Evolutionary conservation across 2,329 filamentous ascomycete genomes (phyloP).

Genomic region (Ophiocordyceps camponoti-rufipedis): DNA sequence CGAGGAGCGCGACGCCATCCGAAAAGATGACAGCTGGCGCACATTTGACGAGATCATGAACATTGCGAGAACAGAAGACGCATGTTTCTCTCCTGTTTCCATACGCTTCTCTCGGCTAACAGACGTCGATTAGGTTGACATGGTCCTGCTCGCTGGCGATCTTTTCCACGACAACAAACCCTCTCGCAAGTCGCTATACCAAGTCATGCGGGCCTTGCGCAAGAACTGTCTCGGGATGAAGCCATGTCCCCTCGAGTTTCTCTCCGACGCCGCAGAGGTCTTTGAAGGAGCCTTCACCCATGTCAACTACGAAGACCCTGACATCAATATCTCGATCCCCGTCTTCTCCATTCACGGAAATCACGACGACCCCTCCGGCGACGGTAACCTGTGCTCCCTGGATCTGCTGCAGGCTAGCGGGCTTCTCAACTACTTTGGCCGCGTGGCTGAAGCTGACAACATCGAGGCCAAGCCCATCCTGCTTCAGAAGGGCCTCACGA

Average conservation of each 20-base stretch:
- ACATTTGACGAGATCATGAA: conserved; percentile 93
- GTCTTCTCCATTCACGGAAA: conserved; percentile 98
- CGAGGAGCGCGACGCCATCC: conserved; percentile 78
- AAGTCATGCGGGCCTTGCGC: conserved; percentile 87
- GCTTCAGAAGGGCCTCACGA: conserved; percentile 83
- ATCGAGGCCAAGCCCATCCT: conserved; percentile 84
- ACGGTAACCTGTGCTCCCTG: conserved; percentile 78
- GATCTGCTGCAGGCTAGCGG: conserved; percentile 85
- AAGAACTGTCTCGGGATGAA: conserved; percentile 92
- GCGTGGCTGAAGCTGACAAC: conserved; percentile 80
- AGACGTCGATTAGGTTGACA: conserved; percentile 47
- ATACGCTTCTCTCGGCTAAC: neutral
- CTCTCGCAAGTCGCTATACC: conserved; percentile 85
- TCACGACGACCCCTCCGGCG: conserved; percentile 94
- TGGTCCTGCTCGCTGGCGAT: conserved; percentile 89
- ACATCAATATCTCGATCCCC: conserved; percentile 93
- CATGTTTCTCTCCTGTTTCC: conserved; percentile 9
- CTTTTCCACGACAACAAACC: conserved; percentile 98
- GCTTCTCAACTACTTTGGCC: conserved; percentile 88
- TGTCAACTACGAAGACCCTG: conserved; percentile 93
- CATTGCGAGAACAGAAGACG: conserved; percentile 69
- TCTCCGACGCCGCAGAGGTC: conserved; percentile 81
- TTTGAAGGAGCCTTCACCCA: conserved; percentile 82
- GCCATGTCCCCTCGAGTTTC: conserved; percentile 83
- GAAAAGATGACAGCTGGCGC: conserved; percentile 94